Evolutionary conservation across 1,284 basidiomycete genomes (phyloP).

Genomic region (Moniliophthora roreri): DNA sequence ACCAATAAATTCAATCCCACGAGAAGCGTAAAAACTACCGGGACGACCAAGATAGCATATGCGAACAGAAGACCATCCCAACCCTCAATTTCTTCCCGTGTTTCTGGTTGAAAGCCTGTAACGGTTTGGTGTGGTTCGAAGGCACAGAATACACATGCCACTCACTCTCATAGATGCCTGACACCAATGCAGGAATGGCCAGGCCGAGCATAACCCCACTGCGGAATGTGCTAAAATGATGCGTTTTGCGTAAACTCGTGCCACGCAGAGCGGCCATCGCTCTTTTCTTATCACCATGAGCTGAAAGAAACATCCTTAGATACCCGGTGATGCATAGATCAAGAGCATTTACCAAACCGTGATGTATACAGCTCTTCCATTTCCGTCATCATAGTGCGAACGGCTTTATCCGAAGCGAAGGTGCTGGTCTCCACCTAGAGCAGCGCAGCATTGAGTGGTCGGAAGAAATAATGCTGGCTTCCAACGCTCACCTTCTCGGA

Average conservation of each 20-base stretch:
- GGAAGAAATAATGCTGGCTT: background rate
- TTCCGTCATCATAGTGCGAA: slow-evolving; percentile 71
- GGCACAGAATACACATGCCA: slow-evolving; percentile 10
- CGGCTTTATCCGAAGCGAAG: slow-evolving; percentile 59
- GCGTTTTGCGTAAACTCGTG: slow-evolving; percentile 53
- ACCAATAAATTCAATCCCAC: slow-evolving; percentile 82
- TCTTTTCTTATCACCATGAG: slow-evolving; percentile 80
- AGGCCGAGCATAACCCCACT: slow-evolving; percentile 80
- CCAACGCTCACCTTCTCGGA: slow-evolving; percentile 68
- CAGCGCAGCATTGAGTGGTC: slow-evolving; percentile 5
- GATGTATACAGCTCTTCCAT: slow-evolving; percentile 74
- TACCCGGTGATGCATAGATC: slow-evolving; percentile 21
- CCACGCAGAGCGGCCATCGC: slow-evolving; percentile 72
- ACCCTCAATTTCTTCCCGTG: slow-evolving; percentile 59
- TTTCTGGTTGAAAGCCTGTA: slow-evolving; percentile 66
- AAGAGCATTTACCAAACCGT: slow-evolving; percentile 77
- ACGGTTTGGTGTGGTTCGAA: slow-evolving; percentile 6
- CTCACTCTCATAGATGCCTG: slow-evolving; percentile 72
- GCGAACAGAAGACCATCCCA: slow-evolving; percentile 79
- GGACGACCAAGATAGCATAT: slow-evolving; percentile 79
- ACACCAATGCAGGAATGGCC: slow-evolving; percentile 71
- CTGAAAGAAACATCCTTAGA: slow-evolving; percentile 38
- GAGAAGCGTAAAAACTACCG: slow-evolving; percentile 75
- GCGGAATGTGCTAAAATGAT: slow-evolving; percentile 78
- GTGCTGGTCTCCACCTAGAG: slow-evolving; percentile 61